Conservation (phyloP, 495 filamentous ascomycete species). For the Aspergillus olivimuriae region DNA sequence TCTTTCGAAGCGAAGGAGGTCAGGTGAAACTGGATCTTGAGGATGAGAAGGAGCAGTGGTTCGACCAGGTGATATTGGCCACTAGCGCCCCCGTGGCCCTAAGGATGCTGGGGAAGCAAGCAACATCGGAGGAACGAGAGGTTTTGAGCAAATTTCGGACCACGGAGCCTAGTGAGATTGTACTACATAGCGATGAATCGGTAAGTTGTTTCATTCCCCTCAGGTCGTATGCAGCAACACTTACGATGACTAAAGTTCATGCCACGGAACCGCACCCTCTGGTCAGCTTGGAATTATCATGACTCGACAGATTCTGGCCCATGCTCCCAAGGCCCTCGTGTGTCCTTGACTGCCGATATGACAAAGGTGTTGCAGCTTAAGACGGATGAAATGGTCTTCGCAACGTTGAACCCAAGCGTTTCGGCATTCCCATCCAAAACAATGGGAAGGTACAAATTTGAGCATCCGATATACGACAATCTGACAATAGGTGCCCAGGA, state of each 20-base stretch:
- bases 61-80: not conserved
- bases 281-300: not conserved
- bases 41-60: too few relatives aligned
- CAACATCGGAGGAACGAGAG: not conserved
- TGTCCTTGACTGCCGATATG: not conserved
- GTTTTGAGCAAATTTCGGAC: not conserved
- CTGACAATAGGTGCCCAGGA: not conserved
- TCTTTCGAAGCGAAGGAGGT: too few relatives aligned
- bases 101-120: not conserved
- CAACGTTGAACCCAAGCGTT: not conserved
- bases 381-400: not conserved
- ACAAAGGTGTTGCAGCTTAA: not conserved
- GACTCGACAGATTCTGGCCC: not conserved
- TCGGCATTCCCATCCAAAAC: not conserved
- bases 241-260: not conserved
- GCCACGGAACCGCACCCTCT: not conserved
- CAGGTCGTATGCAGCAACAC: not conserved
- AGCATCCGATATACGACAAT: not conserved
- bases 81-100: not conserved
- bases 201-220: not conserved
- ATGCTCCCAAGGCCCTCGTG: not conserved
- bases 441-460: not conserved
- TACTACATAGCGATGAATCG: not conserved
- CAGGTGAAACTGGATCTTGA: too few relatives aligned
- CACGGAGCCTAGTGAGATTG: not conserved